Conservation (phyloP, 2,329 filamentous ascomycete genomes). For the Calonectria ilicicola region DNA sequence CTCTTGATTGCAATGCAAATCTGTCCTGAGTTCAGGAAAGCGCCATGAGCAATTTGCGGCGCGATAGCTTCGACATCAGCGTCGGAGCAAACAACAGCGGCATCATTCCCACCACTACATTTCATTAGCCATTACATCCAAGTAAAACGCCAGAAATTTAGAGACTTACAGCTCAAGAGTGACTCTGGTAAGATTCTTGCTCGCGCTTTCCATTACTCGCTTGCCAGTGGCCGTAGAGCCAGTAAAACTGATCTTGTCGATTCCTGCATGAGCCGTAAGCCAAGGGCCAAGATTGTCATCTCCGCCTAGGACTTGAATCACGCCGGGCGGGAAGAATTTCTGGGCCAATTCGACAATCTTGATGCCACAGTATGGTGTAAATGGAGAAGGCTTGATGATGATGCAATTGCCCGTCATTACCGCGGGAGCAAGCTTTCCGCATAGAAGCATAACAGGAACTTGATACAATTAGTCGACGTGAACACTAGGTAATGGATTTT, state of each 20-base stretch:
- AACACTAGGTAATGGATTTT: not conserved
- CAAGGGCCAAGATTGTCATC: slow-evolving; percentile 69
- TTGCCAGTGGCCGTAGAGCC: slow-evolving; percentile 70
- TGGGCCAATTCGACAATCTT: slow-evolving; percentile 69
- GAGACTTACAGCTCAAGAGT: slow-evolving; percentile 62
- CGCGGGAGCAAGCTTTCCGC: slow-evolving; percentile 62
- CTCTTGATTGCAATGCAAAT: slow-evolving; percentile 59
- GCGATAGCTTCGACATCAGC: slow-evolving; percentile 58
- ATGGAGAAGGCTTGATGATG: slow-evolving; percentile 68
- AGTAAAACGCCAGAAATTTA: not conserved
- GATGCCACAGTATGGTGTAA: slow-evolving; percentile 66
- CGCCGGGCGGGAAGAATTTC: slow-evolving; percentile 68
- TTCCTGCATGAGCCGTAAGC: slow-evolving; percentile 68
- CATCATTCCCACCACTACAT: slow-evolving; percentile 24
- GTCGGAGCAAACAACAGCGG: slow-evolving; percentile 49
- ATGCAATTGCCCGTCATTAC: slow-evolving; percentile 66
- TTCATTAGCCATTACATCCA: not conserved
- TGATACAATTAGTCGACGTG: not conserved
- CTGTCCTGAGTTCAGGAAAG: slow-evolving; percentile 20
- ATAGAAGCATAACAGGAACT: slow-evolving; percentile 1
- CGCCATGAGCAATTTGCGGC: slow-evolving; percentile 44
- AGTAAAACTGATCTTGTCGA: slow-evolving; percentile 73
- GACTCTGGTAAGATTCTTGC: slow-evolving; percentile 68
- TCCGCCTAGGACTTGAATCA: slow-evolving; percentile 70
- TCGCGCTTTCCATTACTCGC: slow-evolving; percentile 66